Evolutionary conservation across 2,329 filamentous ascomycete genomes (phyloP).

Genomic region (Sporothrix protearum): DNA sequence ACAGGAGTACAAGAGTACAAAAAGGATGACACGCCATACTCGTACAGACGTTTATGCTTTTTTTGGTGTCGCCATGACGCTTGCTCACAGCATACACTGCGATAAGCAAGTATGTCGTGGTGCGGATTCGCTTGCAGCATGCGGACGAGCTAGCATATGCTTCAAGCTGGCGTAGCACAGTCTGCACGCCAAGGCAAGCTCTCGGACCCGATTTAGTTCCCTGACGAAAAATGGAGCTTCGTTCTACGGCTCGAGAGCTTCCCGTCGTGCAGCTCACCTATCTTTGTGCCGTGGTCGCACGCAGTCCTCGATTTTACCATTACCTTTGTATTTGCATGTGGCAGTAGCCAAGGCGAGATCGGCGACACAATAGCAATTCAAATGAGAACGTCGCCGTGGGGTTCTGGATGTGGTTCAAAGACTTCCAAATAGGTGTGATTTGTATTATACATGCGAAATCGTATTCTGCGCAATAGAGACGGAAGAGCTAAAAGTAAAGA

Average conservation of each 20-base stretch:
- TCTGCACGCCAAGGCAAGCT: constrained; percentile 6
- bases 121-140: constrained; percentile 6
- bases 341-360: not conserved
- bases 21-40: not conserved
- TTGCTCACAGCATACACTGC: not conserved
- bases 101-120: not conserved
- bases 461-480: not conserved
- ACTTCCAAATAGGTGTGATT: not conserved
- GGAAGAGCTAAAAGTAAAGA: too few relatives aligned
- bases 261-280: not conserved
- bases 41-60: not conserved
- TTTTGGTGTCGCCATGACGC: not conserved
- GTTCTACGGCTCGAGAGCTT: not conserved
- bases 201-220: not conserved
- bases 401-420: not conserved
- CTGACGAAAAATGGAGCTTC: not conserved
- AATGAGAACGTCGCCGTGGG: not conserved
- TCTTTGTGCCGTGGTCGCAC: not conserved
- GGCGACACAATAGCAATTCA: not conserved
- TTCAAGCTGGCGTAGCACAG: not conserved
- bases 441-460: not conserved
- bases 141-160: constrained; percentile 2
- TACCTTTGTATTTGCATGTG: not conserved
- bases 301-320: too few relatives aligned
- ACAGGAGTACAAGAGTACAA: not conserved